phyloP scores from a whole-genome alignment of 2,329 filamentous ascomycete species.

The Calonectria pseudoturangicola region DNA sequence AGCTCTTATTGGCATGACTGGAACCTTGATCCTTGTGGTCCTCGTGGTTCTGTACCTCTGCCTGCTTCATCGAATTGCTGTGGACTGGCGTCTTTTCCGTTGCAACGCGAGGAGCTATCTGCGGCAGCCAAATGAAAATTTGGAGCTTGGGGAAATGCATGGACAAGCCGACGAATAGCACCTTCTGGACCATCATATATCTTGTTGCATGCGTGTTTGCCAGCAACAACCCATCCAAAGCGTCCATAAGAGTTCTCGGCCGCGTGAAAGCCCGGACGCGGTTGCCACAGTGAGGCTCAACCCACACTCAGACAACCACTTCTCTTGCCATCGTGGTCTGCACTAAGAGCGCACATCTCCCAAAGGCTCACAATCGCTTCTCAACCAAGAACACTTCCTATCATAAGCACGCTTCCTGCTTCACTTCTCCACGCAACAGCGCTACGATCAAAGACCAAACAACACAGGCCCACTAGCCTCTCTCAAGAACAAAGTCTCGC shows the following conservation, averaged over 20 bases:
- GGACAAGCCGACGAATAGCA: background rate
- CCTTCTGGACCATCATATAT: too few species aligned
- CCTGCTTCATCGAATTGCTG: background rate
- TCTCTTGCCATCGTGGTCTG: too few species aligned
- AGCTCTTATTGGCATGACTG: background rate
- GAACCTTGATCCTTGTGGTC: background rate
- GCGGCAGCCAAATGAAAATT: background rate
- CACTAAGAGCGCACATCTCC: too few species aligned
- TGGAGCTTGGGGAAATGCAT: conserved; percentile 2
- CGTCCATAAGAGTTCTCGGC: background rate
- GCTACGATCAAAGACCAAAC: too few species aligned
- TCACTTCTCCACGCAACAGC: too few species aligned
- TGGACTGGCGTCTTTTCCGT: background rate
- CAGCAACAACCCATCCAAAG: background rate
- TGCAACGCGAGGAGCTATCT: background rate
- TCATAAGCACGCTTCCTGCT: too few species aligned
- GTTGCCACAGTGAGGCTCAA: too few species aligned
- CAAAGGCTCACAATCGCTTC: too few species aligned
- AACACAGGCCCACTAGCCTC: too few species aligned
- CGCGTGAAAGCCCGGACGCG: background rate
- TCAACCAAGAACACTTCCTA: too few species aligned
- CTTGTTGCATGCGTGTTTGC: background rate
- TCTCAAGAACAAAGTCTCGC: too few species aligned
- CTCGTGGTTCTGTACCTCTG: background rate
- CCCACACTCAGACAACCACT: too few species aligned